These are phyloP conservation scores for Jimgerdemannia lactiflua DNA, from an alignment of 192 early-diverging fungal species.

Conservation along the genomic window DNA sequence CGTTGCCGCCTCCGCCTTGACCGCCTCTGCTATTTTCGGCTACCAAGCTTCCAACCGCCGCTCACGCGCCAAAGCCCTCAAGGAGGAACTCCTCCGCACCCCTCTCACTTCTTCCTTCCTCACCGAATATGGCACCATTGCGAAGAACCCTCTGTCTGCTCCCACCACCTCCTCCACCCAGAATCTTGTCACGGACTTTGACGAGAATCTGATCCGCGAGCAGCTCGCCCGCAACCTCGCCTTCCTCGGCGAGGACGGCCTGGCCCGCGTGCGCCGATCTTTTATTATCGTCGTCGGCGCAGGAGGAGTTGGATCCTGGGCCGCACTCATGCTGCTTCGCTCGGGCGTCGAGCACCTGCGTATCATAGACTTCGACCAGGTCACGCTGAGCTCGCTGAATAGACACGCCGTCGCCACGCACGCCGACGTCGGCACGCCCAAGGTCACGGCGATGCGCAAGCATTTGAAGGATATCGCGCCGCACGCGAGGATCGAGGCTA, in stretches of 20 bases:
- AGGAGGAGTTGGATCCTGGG: slow-evolving; percentile 92
- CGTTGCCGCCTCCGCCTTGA: slow-evolving; percentile 60
- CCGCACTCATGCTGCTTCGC: slow-evolving; percentile 88
- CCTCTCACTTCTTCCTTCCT: background rate
- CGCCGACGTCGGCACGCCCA: slow-evolving; percentile 88
- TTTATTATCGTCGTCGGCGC: slow-evolving; percentile 95
- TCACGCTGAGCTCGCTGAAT: slow-evolving; percentile 91
- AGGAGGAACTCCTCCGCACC: slow-evolving; percentile 47
- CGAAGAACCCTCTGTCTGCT: background rate
- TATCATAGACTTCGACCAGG: slow-evolving; percentile 98
- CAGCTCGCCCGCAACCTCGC: slow-evolving; percentile 85
- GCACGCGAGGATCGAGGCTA: slow-evolving; percentile 72
- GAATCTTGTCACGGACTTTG: slow-evolving; percentile 15
- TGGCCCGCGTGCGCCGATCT: slow-evolving; percentile 65
- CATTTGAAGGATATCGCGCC: slow-evolving; percentile 80
- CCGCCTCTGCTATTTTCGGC: slow-evolving; percentile 56
- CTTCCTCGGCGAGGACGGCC: slow-evolving; percentile 85
- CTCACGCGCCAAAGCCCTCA: slow-evolving; percentile 45
- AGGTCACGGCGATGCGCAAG: slow-evolving; percentile 70
- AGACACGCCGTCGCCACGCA: slow-evolving; percentile 90
- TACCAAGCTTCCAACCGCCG: slow-evolving; percentile 45
- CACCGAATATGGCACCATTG: background rate
- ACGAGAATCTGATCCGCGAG: slow-evolving; percentile 76
- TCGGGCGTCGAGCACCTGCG: slow-evolving; percentile 84
- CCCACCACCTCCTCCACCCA: background rate